phyloP scores from a whole-genome alignment of 768 basidiomycete genomes.

The Tricholoma matsutake region DNA sequence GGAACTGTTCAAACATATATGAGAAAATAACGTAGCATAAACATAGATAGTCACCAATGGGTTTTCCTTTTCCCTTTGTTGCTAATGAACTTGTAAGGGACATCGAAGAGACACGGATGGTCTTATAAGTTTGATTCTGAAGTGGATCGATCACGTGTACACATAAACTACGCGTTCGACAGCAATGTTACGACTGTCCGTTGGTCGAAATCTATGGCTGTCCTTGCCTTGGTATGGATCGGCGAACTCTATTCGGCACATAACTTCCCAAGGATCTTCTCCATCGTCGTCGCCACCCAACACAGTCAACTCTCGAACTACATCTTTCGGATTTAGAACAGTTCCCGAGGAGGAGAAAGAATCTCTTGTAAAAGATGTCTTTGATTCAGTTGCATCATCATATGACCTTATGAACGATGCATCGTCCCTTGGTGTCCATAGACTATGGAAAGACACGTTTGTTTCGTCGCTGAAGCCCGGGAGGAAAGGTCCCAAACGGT shows the following conservation, averaged over 20 bases:
- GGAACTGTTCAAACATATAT: neutral
- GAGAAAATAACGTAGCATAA: neutral
- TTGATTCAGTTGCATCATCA: slow-evolving; percentile 90
- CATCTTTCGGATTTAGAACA: slow-evolving; percentile 93
- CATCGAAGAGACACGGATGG: slow-evolving; percentile 20
- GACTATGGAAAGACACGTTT: slow-evolving; percentile 95
- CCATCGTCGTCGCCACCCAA: slow-evolving; percentile 3
- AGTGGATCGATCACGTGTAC: too few species aligned
- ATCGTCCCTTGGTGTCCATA: slow-evolving; percentile 94
- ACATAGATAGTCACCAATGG: slow-evolving; percentile 26
- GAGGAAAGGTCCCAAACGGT: slow-evolving; percentile 66
- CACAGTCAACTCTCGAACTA: slow-evolving; percentile 38
- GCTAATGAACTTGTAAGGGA: slow-evolving; percentile 8
- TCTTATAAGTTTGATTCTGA: too few species aligned
- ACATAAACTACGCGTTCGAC: neutral
- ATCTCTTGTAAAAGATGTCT: slow-evolving; percentile 86
- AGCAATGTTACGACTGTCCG: neutral
- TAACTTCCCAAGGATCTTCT: slow-evolving; percentile 20
- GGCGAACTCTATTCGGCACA: slow-evolving; percentile 1
- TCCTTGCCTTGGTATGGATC: slow-evolving; percentile 1
- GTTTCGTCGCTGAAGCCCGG: slow-evolving; percentile 76
- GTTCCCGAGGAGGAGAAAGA: slow-evolving; percentile 89
- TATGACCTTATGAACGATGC: slow-evolving; percentile 99
- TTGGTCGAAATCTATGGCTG: slow-evolving; percentile 7
- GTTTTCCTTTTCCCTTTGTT: slow-evolving; percentile 49